Conservation (phyloP, 805 yeast species). For the Lipomyces japonicus region DNA sequence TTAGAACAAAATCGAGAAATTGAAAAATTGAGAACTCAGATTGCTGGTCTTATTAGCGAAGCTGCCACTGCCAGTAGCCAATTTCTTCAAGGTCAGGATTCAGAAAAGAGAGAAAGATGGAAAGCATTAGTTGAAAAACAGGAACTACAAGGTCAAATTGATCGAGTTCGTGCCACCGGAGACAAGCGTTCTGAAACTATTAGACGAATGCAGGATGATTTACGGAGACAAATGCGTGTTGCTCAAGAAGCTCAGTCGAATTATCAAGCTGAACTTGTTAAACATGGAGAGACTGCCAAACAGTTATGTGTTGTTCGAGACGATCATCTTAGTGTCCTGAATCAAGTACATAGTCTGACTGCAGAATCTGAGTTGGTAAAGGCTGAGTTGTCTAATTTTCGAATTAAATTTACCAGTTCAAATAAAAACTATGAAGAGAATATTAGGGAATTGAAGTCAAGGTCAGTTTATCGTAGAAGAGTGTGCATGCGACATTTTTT, state of each 20-base stretch:
- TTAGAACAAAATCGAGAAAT: not conserved
- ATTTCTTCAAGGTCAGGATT: not conserved
- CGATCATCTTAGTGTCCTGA: constrained; percentile 37
- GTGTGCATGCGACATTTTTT: not conserved
- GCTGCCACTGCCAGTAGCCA: not conserved
- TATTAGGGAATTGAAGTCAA: constrained; percentile 43
- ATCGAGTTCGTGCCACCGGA: too few species aligned
- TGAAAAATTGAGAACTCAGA: not conserved
- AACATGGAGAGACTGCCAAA: constrained; percentile 51
- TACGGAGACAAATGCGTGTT: constrained; percentile 46
- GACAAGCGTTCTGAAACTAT: not conserved
- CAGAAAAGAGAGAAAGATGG: not conserved
- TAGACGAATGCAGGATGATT: constrained; percentile 33
- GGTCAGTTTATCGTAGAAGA: constrained; percentile 32
- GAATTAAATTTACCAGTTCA: constrained; percentile 48
- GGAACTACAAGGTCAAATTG: not conserved
- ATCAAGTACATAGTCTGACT: constrained; percentile 32
- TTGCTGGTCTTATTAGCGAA: not conserved
- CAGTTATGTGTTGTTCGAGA: constrained; percentile 42
- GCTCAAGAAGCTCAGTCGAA: constrained; percentile 51
- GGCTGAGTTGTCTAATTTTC: constrained; percentile 38
- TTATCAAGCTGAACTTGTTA: constrained; percentile 53
- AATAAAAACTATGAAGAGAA: constrained; percentile 46
- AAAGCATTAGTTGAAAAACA: not conserved
- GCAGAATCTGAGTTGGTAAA: constrained; percentile 37